Conservation (phyloP, 257 asterid genomes). For the Solanum etuberosum region DNA sequence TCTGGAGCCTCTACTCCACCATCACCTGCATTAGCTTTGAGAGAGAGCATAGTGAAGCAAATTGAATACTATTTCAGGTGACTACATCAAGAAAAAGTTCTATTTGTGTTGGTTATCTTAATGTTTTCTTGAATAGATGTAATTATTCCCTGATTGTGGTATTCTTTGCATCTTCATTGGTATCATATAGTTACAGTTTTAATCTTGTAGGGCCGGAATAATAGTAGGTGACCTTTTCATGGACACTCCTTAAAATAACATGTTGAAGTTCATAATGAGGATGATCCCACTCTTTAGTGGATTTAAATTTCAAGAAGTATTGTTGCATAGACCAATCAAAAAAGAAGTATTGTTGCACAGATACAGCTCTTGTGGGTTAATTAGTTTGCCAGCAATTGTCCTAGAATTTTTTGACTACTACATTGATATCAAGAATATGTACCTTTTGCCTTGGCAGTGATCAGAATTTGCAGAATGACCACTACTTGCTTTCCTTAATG, state of each 20-base stretch:
- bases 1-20: constrained; percentile 46
- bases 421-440: not conserved
- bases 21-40: constrained; percentile 37
- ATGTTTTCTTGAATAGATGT: not conserved
- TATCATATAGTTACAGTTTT: not conserved
- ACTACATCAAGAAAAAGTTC: not conserved
- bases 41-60: constrained; percentile 53
- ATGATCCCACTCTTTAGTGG: not conserved
- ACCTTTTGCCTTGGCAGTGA: constrained; percentile 42
- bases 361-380: not conserved
- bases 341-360: not conserved
- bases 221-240: not conserved
- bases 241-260: not conserved
- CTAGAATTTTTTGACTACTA: not conserved
- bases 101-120: not conserved
- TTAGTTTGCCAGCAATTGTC: not conserved
- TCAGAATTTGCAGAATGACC: constrained; percentile 63
- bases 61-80: constrained; percentile 97
- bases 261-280: not conserved
- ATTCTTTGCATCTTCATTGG: not conserved
- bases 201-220: not conserved
- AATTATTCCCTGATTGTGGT: not conserved
- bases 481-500: constrained; percentile 74
- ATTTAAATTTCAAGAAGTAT: not conserved
- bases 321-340: not conserved